phyloP scores from a whole-genome alignment of 768 basidiomycete species.

The Tulasnella sp. region DNA sequence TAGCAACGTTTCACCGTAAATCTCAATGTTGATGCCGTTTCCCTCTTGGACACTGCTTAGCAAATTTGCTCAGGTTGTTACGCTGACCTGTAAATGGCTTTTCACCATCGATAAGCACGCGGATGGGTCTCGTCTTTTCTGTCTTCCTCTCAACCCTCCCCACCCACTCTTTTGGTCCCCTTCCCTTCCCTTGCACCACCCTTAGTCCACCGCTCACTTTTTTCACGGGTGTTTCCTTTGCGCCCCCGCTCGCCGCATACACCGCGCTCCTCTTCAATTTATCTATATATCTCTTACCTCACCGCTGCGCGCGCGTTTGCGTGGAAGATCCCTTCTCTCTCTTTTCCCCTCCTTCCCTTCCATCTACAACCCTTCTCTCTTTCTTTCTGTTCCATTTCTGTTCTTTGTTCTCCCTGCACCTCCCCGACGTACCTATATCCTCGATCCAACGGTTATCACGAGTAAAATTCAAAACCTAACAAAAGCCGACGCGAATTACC shows the following conservation, averaged over 20 bases:
- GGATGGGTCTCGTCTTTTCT: not conserved
- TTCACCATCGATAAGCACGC: not conserved
- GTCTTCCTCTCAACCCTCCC: not conserved
- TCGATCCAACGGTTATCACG: not conserved
- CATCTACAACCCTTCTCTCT: not conserved
- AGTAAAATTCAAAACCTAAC: not conserved
- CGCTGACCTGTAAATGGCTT: not conserved
- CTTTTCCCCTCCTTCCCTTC: not conserved
- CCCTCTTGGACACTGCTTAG: not conserved
- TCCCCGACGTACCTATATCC: not conserved
- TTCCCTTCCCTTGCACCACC: not conserved
- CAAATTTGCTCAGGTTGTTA: not conserved
- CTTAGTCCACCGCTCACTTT: not conserved
- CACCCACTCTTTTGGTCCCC: not conserved
- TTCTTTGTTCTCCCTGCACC: not conserved
- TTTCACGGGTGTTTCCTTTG: not conserved
- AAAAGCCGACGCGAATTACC: not conserved
- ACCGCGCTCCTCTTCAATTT: not conserved
- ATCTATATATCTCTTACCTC: not conserved
- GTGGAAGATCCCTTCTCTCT: not conserved
- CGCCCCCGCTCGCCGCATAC: not conserved
- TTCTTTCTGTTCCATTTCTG: slow-evolving; percentile 11
- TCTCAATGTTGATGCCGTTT: not conserved
- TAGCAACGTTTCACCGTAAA: not conserved
- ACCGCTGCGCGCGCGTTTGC: not conserved